Evolutionary conservation across 176 grass and related monocot genomes (phyloP).

Genomic region (Lolium multiflorum): DNA sequence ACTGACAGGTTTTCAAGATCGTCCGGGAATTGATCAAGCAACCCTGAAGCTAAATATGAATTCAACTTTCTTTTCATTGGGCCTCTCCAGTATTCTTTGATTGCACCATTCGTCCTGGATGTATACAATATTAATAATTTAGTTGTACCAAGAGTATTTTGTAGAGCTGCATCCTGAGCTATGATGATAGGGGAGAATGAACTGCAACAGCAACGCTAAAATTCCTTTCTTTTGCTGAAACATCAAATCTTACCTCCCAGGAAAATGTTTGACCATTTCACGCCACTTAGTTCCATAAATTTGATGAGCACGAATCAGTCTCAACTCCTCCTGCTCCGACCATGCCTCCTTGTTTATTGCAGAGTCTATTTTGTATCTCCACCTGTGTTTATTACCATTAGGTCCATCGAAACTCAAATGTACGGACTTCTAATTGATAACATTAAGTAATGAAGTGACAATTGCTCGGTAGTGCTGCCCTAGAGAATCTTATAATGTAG

Average conservation of each 20-base stretch:
- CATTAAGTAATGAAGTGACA: conserved; percentile 4
- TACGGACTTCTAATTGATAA: conserved; percentile 20
- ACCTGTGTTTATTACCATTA: conserved; percentile 48
- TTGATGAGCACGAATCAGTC: conserved; percentile 78
- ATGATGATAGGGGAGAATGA: background rate
- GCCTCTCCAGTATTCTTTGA: conserved; percentile 62
- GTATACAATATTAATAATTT: conserved; percentile 21
- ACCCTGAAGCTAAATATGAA: conserved; percentile 57
- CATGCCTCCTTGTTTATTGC: conserved; percentile 69
- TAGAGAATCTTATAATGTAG: background rate
- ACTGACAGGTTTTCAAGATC: conserved; percentile 30
- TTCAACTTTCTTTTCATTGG: conserved; percentile 57
- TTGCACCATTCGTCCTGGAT: conserved; percentile 56
- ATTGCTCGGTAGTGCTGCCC: background rate
- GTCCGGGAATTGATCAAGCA: conserved; percentile 49
- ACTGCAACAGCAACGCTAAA: background rate
- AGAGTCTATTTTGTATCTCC: conserved; percentile 63
- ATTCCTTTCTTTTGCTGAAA: conserved; percentile 18
- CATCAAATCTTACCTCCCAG: conserved; percentile 62
- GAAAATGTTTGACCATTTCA: conserved; percentile 68
- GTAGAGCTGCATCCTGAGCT: conserved; percentile 36
- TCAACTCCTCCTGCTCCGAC: conserved; percentile 74
- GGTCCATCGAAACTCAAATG: conserved; percentile 11
- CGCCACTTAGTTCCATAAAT: conserved; percentile 72
- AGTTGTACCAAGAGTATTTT: no score